phyloP scores from a whole-genome alignment of 305 asterid species.

The Ilex paraguariensis region DNA sequence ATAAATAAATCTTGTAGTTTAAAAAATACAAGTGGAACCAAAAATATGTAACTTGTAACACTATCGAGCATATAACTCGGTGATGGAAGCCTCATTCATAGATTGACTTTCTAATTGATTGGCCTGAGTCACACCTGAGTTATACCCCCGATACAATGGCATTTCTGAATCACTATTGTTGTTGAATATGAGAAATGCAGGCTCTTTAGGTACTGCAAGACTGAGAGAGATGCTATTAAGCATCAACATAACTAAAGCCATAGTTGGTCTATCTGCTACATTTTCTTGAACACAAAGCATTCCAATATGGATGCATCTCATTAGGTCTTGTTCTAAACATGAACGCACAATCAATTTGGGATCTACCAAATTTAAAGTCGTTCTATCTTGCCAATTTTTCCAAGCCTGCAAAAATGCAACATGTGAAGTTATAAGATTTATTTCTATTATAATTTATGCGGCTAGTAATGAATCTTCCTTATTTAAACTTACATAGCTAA shows the following conservation, averaged over 20 bases:
- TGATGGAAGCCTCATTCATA: conserved; percentile 6
- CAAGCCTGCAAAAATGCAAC: conserved; percentile 19
- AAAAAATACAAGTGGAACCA: too few relatives aligned
- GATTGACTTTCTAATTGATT: background rate
- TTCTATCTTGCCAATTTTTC: conserved; percentile 34
- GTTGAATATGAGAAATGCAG: conserved; percentile 1
- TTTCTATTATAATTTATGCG: too few relatives aligned
- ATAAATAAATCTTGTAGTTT: too few relatives aligned
- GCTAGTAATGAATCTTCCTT: too few relatives aligned
- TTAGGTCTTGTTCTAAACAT: conserved; percentile 19
- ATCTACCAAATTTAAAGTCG: conserved; percentile 3
- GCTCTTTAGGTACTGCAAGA: conserved; percentile 14
- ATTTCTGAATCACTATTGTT: background rate
- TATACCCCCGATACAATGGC: background rate
- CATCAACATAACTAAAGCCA: conserved; percentile 13
- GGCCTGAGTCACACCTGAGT: background rate
- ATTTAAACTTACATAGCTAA: conserved; percentile 25
- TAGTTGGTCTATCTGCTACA: conserved; percentile 13
- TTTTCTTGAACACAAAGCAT: conserved; percentile 1
- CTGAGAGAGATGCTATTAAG: conserved; percentile 6
- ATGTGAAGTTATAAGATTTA: background rate
- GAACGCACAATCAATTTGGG: conserved; percentile 14
- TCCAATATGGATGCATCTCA: conserved; percentile 33
- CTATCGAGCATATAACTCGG: conserved; percentile 7
- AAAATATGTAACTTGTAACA: too few relatives aligned